Conservation (phyloP, 2,329 filamentous ascomycete genomes). For the Pseudocercospora vitis region DNA sequence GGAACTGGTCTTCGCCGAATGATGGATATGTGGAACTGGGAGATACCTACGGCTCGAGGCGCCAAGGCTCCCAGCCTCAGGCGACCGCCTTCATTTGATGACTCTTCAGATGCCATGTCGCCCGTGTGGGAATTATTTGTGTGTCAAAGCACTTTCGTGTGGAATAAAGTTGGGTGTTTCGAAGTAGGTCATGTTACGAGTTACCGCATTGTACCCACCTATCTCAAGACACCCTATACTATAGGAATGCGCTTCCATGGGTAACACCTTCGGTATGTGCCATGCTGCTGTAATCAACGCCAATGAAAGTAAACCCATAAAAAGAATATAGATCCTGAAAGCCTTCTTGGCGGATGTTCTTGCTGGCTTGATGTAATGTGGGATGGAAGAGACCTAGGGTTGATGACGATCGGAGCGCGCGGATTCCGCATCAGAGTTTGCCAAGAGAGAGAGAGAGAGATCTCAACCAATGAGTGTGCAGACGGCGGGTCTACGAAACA, state of each 20-base stretch:
- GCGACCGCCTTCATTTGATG: neutral
- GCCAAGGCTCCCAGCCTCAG: neutral
- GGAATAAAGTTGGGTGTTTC: neutral
- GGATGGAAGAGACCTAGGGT: neutral
- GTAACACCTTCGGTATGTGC: too few species aligned
- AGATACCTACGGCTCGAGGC: neutral
- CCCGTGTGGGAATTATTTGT: neutral
- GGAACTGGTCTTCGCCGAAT: neutral
- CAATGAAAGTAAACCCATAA: too few species aligned
- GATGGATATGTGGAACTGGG: neutral
- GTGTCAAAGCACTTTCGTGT: neutral
- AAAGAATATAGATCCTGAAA: too few species aligned
- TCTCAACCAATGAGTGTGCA: neutral
- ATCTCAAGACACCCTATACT: too few species aligned
- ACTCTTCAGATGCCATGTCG: neutral
- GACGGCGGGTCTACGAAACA: too few species aligned
- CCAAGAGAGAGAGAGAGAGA: neutral
- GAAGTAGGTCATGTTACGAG: too few species aligned
- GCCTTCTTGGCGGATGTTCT: neutral
- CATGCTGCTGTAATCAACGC: too few species aligned
- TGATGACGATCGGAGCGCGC: neutral
- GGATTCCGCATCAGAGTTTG: neutral
- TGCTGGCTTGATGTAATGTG: neutral
- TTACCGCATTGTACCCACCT: too few species aligned
- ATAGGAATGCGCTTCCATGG: too few species aligned